phyloP scores from a whole-genome alignment of 257 asterid genomes.

The Solanum sparsipilum region DNA sequence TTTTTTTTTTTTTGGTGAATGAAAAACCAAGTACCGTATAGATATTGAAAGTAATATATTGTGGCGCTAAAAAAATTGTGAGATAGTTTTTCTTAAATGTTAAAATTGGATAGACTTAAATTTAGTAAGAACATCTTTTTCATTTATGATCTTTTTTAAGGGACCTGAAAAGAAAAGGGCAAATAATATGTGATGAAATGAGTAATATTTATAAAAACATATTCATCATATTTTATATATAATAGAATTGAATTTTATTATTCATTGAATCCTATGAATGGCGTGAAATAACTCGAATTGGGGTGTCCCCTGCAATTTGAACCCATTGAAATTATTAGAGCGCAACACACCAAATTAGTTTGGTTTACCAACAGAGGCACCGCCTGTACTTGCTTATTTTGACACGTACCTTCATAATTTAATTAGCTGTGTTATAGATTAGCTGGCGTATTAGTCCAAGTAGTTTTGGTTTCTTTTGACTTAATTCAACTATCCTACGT shows the following conservation, averaged over 20 bases:
- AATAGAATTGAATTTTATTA: neutral
- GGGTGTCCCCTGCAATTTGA: neutral
- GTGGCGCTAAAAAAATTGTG: neutral
- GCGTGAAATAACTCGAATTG: neutral
- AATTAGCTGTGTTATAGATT: neutral
- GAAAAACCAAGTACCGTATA: neutral
- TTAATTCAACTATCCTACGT: neutral
- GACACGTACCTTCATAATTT: neutral
- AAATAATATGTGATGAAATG: too few species aligned
- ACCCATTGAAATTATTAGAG: neutral
- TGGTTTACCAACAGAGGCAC: neutral
- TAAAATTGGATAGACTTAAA: neutral
- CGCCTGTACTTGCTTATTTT: neutral
- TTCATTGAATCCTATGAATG: neutral
- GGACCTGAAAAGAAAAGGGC: too few species aligned
- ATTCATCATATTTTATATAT: too few species aligned
- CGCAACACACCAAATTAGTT: neutral
- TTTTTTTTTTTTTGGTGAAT: too few species aligned
- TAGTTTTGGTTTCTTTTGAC: neutral
- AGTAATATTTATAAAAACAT: neutral
- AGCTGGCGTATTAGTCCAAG: neutral
- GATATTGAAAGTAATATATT: too few species aligned
- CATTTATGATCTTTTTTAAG: too few species aligned
- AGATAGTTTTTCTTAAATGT: too few species aligned
- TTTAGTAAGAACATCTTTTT: too few species aligned